These are phyloP conservation scores for Metarhizium robertsii DNA, from an alignment of 2,329 filamentous ascomycete species.

Conservation along the genomic window DNA sequence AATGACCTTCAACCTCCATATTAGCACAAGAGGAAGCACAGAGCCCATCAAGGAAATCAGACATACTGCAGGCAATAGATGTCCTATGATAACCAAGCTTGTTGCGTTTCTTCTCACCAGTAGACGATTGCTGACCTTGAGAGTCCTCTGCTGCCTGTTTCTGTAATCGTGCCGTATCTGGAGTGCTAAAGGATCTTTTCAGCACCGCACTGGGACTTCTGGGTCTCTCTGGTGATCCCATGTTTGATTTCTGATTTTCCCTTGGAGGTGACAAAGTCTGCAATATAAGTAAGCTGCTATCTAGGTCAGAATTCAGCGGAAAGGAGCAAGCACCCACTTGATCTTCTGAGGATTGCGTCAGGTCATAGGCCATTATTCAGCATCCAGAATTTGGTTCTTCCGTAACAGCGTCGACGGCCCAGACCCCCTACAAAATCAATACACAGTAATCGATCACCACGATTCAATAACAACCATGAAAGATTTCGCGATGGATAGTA, in stretches of 20 bases:
- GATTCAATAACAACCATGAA: not conserved
- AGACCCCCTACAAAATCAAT: not conserved
- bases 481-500: not conserved
- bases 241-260: not conserved
- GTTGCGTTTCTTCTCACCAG: conserved; percentile 59
- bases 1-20: conserved; percentile 55
- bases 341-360: not conserved
- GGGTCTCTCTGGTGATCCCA: conserved; percentile 11
- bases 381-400: not conserved
- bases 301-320: not conserved
- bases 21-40: not conserved
- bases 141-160: conserved; percentile 19
- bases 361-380: not conserved
- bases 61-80: conserved; percentile 91
- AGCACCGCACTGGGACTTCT: conserved; percentile 27
- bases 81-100: conserved; percentile 94
- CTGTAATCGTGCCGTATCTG: conserved; percentile 35
- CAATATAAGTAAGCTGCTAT: not conserved
- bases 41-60: not conserved
- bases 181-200: conserved; percentile 41
- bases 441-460: not conserved
- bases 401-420: not conserved
- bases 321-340: not conserved
- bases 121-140: conserved; percentile 18
- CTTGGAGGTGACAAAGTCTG: not conserved